phyloP scores from a whole-genome alignment of 23 red algal genomes.

The Gracilaria gracilis region DNA sequence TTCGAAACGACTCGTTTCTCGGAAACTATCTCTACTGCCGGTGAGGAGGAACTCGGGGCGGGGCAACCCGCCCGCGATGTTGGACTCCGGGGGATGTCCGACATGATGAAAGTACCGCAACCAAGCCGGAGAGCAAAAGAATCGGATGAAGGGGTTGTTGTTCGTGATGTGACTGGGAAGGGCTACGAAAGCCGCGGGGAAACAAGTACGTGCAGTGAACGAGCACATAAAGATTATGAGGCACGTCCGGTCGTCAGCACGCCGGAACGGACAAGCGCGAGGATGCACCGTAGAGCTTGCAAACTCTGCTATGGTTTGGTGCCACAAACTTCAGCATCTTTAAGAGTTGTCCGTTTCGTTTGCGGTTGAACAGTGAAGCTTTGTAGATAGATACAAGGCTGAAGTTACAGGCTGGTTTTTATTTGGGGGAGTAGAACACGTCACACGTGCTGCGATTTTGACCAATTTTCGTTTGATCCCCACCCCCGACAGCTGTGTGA shows the following conservation, averaged over 20 bases:
- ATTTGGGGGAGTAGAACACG: too few relatives aligned
- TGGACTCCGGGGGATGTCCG: not conserved
- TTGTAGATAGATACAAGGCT: too few relatives aligned
- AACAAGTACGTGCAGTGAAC: not conserved
- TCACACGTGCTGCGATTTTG: too few relatives aligned
- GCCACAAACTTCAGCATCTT: too few relatives aligned
- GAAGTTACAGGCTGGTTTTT: too few relatives aligned
- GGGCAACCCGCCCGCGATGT: not conserved
- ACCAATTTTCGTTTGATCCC: too few relatives aligned
- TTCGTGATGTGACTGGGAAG: not conserved
- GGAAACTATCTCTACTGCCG: slow-evolving; percentile 29
- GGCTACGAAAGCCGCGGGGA: not conserved
- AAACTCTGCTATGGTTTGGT: too few relatives aligned
- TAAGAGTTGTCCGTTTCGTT: too few relatives aligned
- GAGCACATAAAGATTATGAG: not conserved
- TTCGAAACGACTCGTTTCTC: not conserved
- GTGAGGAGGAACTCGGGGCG: not conserved
- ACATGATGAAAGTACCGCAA: slow-evolving; percentile 1
- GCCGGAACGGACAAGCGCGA: not conserved
- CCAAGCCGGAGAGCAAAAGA: not conserved
- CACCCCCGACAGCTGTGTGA: too few relatives aligned
- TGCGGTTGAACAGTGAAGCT: too few relatives aligned
- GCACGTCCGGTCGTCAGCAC: not conserved
- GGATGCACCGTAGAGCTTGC: too few relatives aligned
- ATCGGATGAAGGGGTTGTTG: not conserved